Percentiles rank a stretch among this genome's conserved stretches.
Evolutionary conservation across 1,139 yeast species (phyloP).

Genomic region (Zygoascus sp.): DNA sequence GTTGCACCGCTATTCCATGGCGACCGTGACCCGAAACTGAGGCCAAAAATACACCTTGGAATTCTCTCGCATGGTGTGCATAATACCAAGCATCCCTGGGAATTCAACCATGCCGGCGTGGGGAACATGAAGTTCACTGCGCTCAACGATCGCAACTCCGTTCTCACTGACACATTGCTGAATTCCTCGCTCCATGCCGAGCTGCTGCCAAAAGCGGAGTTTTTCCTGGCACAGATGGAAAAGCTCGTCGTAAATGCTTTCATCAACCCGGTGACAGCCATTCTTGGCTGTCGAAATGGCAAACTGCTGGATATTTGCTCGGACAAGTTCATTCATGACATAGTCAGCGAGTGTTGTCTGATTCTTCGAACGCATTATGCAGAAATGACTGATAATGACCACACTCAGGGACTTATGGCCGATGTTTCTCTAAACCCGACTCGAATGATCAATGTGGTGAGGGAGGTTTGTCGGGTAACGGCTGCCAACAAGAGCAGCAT

Average conservation of each 20-base stretch:
- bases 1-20: constrained; percentile 42
- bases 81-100: constrained; percentile 33
- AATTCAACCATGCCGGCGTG: constrained; percentile 60
- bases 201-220: constrained; percentile 48
- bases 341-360: constrained; percentile 29
- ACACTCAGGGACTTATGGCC: constrained; percentile 18
- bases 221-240: constrained; percentile 62
- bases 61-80: constrained; percentile 80
- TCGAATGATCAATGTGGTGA: constrained; percentile 45
- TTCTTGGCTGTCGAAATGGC: constrained; percentile 70
- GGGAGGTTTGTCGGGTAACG: constrained; percentile 45
- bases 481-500: constrained; percentile 73
- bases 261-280: constrained; percentile 68
- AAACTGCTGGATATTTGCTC: constrained; percentile 41
- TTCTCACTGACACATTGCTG: constrained; percentile 1
- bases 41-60: constrained; percentile 67
- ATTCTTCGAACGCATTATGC: constrained; percentile 33
- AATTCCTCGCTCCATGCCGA: constrained; percentile 38
- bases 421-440: constrained; percentile 39
- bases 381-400: constrained; percentile 18
- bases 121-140: constrained; percentile 52
- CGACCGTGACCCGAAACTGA: constrained; percentile 10
- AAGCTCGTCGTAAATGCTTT: constrained; percentile 73
- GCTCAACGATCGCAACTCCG: constrained; percentile 14
- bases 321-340: constrained; percentile 19